These are phyloP conservation scores for Mycena floridula DNA, from an alignment of 768 basidiomycete species.

Conservation along the genomic window DNA sequence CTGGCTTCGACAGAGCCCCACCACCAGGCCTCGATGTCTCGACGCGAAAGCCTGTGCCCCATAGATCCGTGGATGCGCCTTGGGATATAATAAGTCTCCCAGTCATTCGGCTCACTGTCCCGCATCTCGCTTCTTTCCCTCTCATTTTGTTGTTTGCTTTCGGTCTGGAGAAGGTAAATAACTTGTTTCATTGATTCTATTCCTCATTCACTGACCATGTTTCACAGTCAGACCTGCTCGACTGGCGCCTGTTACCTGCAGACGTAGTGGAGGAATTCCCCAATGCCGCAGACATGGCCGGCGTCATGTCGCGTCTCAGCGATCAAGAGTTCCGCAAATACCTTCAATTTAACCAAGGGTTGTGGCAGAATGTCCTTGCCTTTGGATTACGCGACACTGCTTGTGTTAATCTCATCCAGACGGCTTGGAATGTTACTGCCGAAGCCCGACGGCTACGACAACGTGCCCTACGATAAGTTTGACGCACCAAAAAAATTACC, in stretches of 20 bases:
- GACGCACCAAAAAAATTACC: no score
- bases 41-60: conserved; percentile 26
- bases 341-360: conserved; percentile 44
- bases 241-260: not conserved
- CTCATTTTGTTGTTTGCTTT: conserved; percentile 56
- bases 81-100: conserved; percentile 41
- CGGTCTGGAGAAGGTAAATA: conserved; percentile 41
- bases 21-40: no score
- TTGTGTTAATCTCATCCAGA: conserved; percentile 44
- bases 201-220: no score
- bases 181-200: no score
- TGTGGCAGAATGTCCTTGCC: conserved; percentile 60
- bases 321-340: conserved; percentile 32
- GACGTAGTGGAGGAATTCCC: conserved; percentile 53
- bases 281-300: conserved; percentile 51
- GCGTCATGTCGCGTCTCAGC: conserved; percentile 36
- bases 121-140: conserved; percentile 48
- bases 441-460: conserved; percentile 44
- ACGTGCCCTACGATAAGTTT: no score
- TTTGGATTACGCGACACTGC: conserved; percentile 41
- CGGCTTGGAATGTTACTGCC: conserved; percentile 70
- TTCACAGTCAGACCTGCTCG: no score
- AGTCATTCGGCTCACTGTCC: conserved; percentile 41
- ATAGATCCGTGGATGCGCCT: conserved; percentile 13
- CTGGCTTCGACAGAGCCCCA: no score